A percentile compares a stretch with the other conserved stretches of the same genome.
These are phyloP conservation scores for Citrus glauca DNA, from an alignment of 345 rosid genomes.

Conservation along the genomic window DNA sequence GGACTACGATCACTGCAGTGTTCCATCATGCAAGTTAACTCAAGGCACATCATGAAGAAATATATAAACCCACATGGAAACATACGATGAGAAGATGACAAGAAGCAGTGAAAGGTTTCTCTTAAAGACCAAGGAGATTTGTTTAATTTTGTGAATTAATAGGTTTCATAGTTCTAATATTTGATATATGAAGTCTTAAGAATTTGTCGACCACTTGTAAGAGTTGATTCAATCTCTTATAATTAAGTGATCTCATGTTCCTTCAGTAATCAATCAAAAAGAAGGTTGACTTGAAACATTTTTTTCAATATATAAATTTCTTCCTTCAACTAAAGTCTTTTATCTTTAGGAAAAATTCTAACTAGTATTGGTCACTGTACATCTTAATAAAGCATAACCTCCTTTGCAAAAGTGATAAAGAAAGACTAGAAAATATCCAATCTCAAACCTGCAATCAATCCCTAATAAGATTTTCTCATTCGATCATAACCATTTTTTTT, in stretches of 20 bases:
- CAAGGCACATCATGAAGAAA: neutral
- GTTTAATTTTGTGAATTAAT: neutral
- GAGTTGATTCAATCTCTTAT: neutral
- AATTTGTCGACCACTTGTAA: neutral
- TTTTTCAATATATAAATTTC: neutral
- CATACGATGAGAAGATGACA: neutral
- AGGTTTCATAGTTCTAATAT: neutral
- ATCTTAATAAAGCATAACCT: neutral
- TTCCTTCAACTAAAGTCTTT: neutral
- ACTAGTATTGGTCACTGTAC: neutral
- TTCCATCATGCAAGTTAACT: neutral
- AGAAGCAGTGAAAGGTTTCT: neutral
- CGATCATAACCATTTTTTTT: too few species aligned
- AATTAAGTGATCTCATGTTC: too few species aligned
- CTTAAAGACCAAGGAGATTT: neutral
- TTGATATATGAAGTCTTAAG: neutral
- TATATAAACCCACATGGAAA: neutral
- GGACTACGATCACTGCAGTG: slow-evolving; percentile 7
- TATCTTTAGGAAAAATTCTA: neutral
- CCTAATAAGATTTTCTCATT: neutral
- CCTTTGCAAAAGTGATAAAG: neutral
- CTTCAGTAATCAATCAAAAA: too few species aligned
- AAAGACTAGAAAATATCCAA: neutral
- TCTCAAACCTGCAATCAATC: neutral
- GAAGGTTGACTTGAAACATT: too few species aligned